phyloP scores from a whole-genome alignment of 768 basidiomycete species.

The Serendipita vermifera region DNA sequence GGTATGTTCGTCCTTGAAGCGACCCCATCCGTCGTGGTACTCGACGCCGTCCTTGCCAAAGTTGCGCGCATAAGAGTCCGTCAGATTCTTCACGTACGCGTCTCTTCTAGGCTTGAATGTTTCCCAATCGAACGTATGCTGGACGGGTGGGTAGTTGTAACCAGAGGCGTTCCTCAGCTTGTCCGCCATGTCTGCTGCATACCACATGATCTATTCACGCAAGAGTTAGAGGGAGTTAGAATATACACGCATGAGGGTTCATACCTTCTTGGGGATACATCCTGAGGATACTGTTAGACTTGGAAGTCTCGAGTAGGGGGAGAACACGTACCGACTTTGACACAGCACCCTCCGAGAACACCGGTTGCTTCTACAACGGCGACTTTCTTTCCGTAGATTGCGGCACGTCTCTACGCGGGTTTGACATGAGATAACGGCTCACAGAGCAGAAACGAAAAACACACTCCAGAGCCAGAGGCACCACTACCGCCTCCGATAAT shows the following conservation, averaged over 20 bases:
- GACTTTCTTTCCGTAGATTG: conserved; percentile 83
- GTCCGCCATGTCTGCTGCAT: conserved; percentile 81
- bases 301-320: background rate
- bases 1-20: conserved; percentile 52
- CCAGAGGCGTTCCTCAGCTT: conserved; percentile 63
- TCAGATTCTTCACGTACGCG: conserved; percentile 81
- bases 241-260: conserved; percentile 12
- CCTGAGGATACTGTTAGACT: conserved; percentile 31
- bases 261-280: conserved; percentile 93
- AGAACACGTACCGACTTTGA: conserved; percentile 73
- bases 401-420: conserved; percentile 63
- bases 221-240: background rate
- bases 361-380: conserved; percentile 72
- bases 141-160: conserved; percentile 28
- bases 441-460: conserved; percentile 18
- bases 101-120: conserved; percentile 89
- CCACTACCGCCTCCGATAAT: conserved; percentile 91
- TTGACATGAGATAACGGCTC: background rate
- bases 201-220: conserved; percentile 88
- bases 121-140: conserved; percentile 75
- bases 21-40: conserved; percentile 65
- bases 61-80: conserved; percentile 85
- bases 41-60: conserved; percentile 80
- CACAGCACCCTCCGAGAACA: conserved; percentile 85
- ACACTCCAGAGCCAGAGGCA: conserved; percentile 74